Evolutionary conservation across 176 grass and related monocot species (phyloP).

Genomic region (Aegilops sharonensis): DNA sequence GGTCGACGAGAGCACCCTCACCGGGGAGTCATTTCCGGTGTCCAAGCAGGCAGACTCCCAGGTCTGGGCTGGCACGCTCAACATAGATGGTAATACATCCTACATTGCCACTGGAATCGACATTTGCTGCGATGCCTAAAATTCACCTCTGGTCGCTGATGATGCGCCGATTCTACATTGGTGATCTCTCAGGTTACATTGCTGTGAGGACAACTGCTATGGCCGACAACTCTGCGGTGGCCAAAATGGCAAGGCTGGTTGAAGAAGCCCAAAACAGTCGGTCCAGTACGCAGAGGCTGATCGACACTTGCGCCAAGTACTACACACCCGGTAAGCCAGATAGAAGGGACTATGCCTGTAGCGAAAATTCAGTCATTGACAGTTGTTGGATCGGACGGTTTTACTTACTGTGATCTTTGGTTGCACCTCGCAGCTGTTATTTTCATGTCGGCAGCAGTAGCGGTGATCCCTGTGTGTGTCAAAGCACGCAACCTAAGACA

Average conservation of each 20-base stretch:
- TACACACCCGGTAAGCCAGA: slow-evolving; percentile 72
- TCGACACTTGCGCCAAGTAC: slow-evolving; percentile 90
- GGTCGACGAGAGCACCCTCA: slow-evolving; percentile 82
- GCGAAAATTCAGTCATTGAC: background rate
- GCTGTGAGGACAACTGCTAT: slow-evolving; percentile 83
- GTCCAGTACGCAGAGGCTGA: slow-evolving; percentile 74
- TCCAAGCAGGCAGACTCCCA: slow-evolving; percentile 70
- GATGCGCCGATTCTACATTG: slow-evolving; percentile 1
- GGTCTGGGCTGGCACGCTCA: slow-evolving; percentile 93
- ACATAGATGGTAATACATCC: slow-evolving; percentile 74
- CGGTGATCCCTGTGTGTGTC: slow-evolving; percentile 53
- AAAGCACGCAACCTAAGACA: slow-evolving; percentile 48
- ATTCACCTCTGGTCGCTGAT: background rate
- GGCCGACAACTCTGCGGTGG: slow-evolving; percentile 80
- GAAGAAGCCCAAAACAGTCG: slow-evolving; percentile 96
- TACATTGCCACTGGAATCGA: background rate
- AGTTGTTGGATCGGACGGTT: background rate
- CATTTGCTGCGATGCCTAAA: background rate
- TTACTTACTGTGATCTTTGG: slow-evolving; percentile 24
- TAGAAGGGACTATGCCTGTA: background rate
- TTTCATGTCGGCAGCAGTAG: slow-evolving; percentile 57
- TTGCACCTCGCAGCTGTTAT: slow-evolving; percentile 74
- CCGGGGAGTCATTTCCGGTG: slow-evolving; percentile 87
- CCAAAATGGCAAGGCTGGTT: slow-evolving; percentile 88
- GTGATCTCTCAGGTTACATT: slow-evolving; percentile 68